phyloP scores from a whole-genome alignment of 2,329 filamentous ascomycete genomes.

The Passalora sequoiae region DNA sequence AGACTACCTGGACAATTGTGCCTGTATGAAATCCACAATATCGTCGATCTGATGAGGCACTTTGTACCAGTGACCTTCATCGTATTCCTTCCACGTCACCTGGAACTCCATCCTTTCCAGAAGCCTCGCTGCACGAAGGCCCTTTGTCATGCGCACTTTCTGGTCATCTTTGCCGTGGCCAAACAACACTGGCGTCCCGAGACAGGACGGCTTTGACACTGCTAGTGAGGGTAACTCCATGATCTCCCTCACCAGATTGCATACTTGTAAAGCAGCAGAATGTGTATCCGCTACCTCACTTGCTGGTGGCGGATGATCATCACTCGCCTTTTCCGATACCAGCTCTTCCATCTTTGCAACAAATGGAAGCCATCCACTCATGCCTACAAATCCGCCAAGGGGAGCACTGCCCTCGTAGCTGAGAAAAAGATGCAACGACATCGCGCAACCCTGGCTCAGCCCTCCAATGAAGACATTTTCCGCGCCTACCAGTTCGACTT shows the following conservation, averaged over 20 bases:
- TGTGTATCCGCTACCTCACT: too few relatives aligned
- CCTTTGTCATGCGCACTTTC: conserved; percentile 5
- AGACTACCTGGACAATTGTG: too few relatives aligned
- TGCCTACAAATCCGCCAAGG: conserved; percentile 14
- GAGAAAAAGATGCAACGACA: conserved; percentile 42
- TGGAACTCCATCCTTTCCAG: not conserved
- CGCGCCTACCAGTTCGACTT: conserved; percentile 16
- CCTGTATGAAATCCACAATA: conserved; percentile 5
- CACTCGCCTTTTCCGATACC: too few relatives aligned
- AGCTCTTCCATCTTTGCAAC: conserved; percentile 4
- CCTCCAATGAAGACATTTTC: conserved; percentile 48
- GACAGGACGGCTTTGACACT: not conserved
- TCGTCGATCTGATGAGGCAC: conserved; percentile 6
- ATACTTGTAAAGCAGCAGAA: conserved; percentile 2
- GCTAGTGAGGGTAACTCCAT: conserved; percentile 7
- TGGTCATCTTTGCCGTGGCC: conserved; percentile 5
- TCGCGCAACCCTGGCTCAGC: conserved; percentile 52
- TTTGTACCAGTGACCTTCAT: conserved; percentile 10
- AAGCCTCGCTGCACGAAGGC: not conserved
- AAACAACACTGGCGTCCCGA: conserved; percentile 3
- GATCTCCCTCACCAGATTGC: conserved; percentile 7
- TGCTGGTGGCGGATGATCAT: too few relatives aligned
- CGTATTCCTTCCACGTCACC: conserved; percentile 8
- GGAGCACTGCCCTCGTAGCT: conserved; percentile 21
- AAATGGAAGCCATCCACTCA: conserved; percentile 17